Evolutionary conservation across 345 rosid species (phyloP).

Genomic region (Eucalyptus regnans): DNA sequence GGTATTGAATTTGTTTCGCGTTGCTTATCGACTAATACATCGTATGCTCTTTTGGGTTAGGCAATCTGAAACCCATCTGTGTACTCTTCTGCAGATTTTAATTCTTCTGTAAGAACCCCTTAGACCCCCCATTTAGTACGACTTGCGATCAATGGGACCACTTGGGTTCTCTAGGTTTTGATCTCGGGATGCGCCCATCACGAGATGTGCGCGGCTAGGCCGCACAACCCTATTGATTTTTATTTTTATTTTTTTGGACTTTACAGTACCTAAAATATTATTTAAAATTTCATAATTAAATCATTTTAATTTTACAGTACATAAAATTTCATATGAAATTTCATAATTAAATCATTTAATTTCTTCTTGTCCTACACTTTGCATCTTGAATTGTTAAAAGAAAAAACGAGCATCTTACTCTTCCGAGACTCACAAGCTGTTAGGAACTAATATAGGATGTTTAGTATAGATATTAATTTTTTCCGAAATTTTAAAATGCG

Average conservation of each 20-base stretch:
- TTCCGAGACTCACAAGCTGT: not conserved
- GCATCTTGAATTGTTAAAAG: not conserved
- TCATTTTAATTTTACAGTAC: not conserved
- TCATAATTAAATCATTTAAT: not conserved
- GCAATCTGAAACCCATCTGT: not conserved
- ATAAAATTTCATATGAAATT: not conserved
- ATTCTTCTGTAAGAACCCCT: not conserved
- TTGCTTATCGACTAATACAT: not conserved
- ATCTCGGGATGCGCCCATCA: not conserved
- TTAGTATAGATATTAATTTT: not conserved
- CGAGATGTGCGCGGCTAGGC: not conserved
- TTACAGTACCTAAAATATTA: not conserved
- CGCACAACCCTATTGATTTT: not conserved
- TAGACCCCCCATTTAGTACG: not conserved
- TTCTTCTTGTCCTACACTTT: not conserved
- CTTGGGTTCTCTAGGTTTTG: not conserved
- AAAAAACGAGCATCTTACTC: not conserved
- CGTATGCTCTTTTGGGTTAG: not conserved
- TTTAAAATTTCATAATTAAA: not conserved
- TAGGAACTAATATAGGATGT: not conserved
- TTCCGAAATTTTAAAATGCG: not conserved
- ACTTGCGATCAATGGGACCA: not conserved
- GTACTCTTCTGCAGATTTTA: not conserved
- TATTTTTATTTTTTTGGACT: not conserved
- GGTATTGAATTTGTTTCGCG: not conserved